phyloP scores from a whole-genome alignment of 352 stramenopile species.

The Phytopythium vexans region DNA sequence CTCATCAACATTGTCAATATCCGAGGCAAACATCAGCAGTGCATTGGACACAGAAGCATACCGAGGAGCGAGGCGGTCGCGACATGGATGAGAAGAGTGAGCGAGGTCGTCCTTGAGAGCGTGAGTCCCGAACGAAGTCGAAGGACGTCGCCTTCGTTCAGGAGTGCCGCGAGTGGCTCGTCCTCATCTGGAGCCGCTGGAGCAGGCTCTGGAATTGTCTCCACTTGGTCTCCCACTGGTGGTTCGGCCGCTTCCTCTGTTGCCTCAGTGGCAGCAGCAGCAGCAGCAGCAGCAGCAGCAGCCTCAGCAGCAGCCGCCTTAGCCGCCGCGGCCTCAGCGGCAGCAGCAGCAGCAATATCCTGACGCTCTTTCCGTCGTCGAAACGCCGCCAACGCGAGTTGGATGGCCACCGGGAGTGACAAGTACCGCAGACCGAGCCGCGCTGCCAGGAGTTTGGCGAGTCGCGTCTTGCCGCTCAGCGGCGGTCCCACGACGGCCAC shows the following conservation, averaged over 20 bases:
- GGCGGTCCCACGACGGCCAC: conserved; percentile 59
- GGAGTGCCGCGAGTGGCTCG: conserved; percentile 20
- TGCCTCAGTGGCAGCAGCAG: conserved; percentile 1
- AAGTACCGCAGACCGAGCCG: conserved; percentile 47
- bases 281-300: neutral
- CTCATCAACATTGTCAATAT: neutral
- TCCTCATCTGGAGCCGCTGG: conserved; percentile 4
- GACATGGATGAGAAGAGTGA: conserved; percentile 38
- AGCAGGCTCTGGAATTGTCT: too few relatives aligned
- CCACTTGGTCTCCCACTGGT: conserved; percentile 1
- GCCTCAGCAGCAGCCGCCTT: neutral
- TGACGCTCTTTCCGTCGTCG: conserved; percentile 4
- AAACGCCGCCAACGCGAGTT: conserved; percentile 27
- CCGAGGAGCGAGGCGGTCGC: conserved; percentile 32
- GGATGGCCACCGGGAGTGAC: conserved; percentile 33
- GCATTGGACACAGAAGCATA: conserved; percentile 6
- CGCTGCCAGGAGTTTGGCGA: conserved; percentile 41
- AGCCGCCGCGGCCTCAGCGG: conserved; percentile 7
- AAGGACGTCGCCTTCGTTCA: conserved; percentile 36
- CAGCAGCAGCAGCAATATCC: neutral
- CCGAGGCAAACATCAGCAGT: neutral
- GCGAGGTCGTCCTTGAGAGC: conserved; percentile 20
- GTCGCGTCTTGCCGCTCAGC: conserved; percentile 48
- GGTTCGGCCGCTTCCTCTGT: conserved; percentile 8
- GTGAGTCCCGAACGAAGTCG: conserved; percentile 26